These are phyloP conservation scores for Plasmodium blacklocki DNA, from an alignment of 169 alveolate species.

Conservation along the genomic window DNA sequence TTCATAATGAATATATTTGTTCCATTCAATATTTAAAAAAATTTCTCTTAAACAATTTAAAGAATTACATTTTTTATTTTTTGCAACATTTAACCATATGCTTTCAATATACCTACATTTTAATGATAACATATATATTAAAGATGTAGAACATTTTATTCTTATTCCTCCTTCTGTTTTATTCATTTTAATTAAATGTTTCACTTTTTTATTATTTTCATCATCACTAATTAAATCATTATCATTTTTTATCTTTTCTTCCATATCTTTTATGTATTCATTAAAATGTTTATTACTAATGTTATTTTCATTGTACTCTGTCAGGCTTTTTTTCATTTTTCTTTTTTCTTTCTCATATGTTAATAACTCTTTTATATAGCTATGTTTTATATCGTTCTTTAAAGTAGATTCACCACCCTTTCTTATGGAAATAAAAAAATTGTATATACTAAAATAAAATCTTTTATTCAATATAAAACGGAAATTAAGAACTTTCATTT, in stretches of 20 bases:
- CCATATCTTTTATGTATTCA: too few species aligned
- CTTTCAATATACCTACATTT: conserved; percentile 71
- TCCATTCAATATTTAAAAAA: conserved; percentile 43
- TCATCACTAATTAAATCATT: too few species aligned
- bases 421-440: conserved; percentile 54
- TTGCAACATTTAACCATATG: conserved; percentile 64
- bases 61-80: conserved; percentile 43
- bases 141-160: conserved; percentile 53
- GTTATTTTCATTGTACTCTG: background rate
- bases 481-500: conserved; percentile 16
- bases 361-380: conserved; percentile 25
- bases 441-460: conserved; percentile 20
- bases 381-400: conserved; percentile 60
- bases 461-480: conserved; percentile 14
- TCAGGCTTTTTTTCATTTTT: background rate
- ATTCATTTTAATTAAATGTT: conserved; percentile 52
- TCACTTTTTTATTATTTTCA: conserved; percentile 25
- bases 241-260: too few species aligned
- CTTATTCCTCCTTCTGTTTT: conserved; percentile 61
- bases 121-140: conserved; percentile 58
- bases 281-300: too few species aligned
- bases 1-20: background rate
- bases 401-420: conserved; percentile 60
- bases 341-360: conserved; percentile 34
- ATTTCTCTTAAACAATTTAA: conserved; percentile 17